Conservation (phyloP, 2,329 filamentous ascomycete genomes). For the Diatrype stigma region DNA sequence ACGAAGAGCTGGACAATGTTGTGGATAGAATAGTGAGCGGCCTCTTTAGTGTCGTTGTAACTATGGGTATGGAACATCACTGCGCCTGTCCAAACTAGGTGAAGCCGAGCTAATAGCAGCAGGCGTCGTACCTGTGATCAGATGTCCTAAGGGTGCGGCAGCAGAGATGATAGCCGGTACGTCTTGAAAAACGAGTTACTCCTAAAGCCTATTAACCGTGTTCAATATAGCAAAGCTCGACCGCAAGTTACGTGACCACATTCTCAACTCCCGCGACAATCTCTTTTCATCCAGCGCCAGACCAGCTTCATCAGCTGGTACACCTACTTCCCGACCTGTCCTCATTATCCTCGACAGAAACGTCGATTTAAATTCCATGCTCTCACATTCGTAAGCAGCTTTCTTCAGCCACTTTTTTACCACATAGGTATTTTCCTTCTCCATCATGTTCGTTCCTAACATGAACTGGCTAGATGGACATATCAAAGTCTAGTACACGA, state of each 20-base stretch:
- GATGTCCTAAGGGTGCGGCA: conserved; percentile 87
- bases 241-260: conserved; percentile 91
- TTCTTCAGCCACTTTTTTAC: no score
- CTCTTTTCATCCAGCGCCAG: conserved; percentile 72
- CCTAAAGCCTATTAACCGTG: background rate
- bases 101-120: conserved; percentile 20
- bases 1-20: conserved; percentile 81
- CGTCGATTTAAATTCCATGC: conserved; percentile 92
- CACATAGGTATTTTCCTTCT: background rate
- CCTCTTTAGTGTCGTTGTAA: conserved; percentile 97
- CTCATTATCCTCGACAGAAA: conserved; percentile 93
- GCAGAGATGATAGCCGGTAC: conserved; percentile 78
- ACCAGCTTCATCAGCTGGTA: conserved; percentile 52
- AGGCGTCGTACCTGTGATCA: conserved; percentile 91
- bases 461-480: conserved; percentile 48
- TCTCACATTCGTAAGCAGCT: conserved; percentile 72
- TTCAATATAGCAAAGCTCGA: conserved; percentile 68
- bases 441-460: background rate
- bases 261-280: conserved; percentile 96
- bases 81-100: background rate
- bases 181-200: background rate
- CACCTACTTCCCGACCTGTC: conserved; percentile 75
- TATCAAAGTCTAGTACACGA: conserved; percentile 68
- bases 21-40: conserved; percentile 92
- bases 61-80: conserved; percentile 65